These are phyloP conservation scores for Komagataella pseudopastoris DNA, from an alignment of 805 yeast species.

Conservation along the genomic window DNA sequence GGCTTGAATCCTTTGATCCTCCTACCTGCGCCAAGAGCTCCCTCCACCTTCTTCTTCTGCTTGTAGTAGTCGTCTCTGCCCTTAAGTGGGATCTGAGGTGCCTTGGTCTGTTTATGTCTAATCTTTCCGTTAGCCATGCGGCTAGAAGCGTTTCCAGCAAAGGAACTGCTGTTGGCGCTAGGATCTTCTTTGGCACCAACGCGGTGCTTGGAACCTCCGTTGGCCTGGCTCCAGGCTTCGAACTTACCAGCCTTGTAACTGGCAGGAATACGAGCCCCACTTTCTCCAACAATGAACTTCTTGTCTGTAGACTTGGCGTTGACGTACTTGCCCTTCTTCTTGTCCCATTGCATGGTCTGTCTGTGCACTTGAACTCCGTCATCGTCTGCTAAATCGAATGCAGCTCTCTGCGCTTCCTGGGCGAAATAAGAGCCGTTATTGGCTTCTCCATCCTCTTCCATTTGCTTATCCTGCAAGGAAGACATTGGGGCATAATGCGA, in stretches of 20 bases:
- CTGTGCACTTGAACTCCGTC: slow-evolving; percentile 53
- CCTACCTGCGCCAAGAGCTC: slow-evolving; percentile 67
- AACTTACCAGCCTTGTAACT: slow-evolving; percentile 81
- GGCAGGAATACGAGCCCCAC: slow-evolving; percentile 89
- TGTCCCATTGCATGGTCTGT: slow-evolving; percentile 82
- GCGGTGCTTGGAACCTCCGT: slow-evolving; percentile 35
- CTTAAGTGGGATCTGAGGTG: slow-evolving; percentile 89
- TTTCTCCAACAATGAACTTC: slow-evolving; percentile 87
- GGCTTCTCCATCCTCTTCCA: slow-evolving; percentile 22
- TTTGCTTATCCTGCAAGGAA: slow-evolving; percentile 71
- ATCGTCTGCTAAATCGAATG: slow-evolving; percentile 71
- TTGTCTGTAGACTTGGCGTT: slow-evolving; percentile 68
- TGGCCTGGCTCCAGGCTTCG: slow-evolving; percentile 79
- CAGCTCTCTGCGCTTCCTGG: slow-evolving; percentile 71
- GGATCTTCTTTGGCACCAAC: slow-evolving; percentile 41
- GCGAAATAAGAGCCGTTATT: slow-evolving; percentile 42
- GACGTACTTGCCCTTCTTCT: slow-evolving; percentile 79
- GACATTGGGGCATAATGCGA: slow-evolving; percentile 82
- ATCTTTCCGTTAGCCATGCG: slow-evolving; percentile 33
- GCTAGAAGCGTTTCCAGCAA: slow-evolving; percentile 10
- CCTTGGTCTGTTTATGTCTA: slow-evolving; percentile 59
- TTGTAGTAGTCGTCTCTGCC: slow-evolving; percentile 73
- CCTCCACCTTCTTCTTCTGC: slow-evolving; percentile 71
- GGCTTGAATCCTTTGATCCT: slow-evolving; percentile 51
- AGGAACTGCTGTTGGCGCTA: slow-evolving; percentile 18